Conservation (phyloP, 2,329 filamentous ascomycete species). For the Scedosporium apiospermum region DNA sequence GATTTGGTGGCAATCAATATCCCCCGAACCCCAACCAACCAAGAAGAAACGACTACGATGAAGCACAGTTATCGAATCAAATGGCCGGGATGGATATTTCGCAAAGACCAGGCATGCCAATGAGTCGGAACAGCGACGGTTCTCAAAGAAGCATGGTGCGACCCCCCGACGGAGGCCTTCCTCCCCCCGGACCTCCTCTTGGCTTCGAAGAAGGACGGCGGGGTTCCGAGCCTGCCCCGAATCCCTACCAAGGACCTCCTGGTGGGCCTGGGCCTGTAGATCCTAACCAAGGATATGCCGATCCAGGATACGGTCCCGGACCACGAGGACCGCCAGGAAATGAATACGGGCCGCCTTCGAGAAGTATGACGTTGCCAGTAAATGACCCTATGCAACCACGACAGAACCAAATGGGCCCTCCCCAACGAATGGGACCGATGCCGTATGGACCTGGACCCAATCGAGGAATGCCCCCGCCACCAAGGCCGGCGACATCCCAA, state of each 20-base stretch:
- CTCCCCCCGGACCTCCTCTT: background rate
- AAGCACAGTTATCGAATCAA: slow-evolving; percentile 28
- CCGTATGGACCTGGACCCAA: background rate
- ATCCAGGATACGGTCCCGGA: background rate
- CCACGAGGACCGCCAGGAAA: slow-evolving; percentile 19
- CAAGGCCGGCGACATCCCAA: slow-evolving; percentile 45
- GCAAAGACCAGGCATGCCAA: slow-evolving; percentile 14
- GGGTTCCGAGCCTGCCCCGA: background rate
- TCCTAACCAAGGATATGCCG: background rate
- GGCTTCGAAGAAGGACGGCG: background rate
- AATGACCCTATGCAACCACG: slow-evolving; percentile 31
- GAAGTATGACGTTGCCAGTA: slow-evolving; percentile 54
- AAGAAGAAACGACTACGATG: slow-evolving; percentile 29
- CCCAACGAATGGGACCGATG: slow-evolving; percentile 7
- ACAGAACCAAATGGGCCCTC: slow-evolving; percentile 20
- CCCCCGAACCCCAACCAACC: slow-evolving; percentile 31
- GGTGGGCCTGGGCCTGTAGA: background rate
- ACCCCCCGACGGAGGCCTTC: slow-evolving; percentile 15
- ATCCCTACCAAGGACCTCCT: background rate
- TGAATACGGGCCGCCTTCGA: slow-evolving; percentile 40
- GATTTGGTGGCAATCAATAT: slow-evolving; percentile 18
- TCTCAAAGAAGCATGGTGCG: slow-evolving; percentile 20
- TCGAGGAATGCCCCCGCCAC: slow-evolving; percentile 19
- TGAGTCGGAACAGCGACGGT: slow-evolving; percentile 13
- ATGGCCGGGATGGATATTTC: slow-evolving; percentile 31